Conservation (phyloP, 2,329 filamentous ascomycete genomes). For the Sclerotinia subarctica region DNA sequence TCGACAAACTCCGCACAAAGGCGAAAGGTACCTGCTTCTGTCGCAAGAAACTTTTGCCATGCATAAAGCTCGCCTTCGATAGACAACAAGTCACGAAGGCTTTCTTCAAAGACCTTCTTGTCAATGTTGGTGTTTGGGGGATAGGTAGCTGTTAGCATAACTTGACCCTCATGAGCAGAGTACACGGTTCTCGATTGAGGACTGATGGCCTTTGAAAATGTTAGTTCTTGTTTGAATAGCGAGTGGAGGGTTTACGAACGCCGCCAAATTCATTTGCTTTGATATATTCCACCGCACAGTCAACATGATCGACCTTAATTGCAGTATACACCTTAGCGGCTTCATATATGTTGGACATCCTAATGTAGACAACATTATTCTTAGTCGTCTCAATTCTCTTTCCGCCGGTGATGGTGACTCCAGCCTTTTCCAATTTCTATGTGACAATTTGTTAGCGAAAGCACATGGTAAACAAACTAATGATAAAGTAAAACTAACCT, state of each 20-base stretch:
- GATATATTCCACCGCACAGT: constrained; percentile 34
- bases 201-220: constrained; percentile 37
- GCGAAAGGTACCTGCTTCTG: constrained; percentile 45
- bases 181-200: constrained; percentile 22
- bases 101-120: constrained; percentile 40
- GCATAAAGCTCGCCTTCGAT: constrained; percentile 52
- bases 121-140: constrained; percentile 28
- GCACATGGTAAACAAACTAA: background rate
- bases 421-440: constrained; percentile 27
- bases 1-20: constrained; percentile 55
- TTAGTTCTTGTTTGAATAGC: background rate
- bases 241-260: constrained; percentile 22
- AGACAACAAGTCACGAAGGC: constrained; percentile 45
- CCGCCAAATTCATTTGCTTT: constrained; percentile 23
- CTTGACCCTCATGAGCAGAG: constrained; percentile 54
- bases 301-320: constrained; percentile 26
- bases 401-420: constrained; percentile 20
- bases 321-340: constrained; percentile 29
- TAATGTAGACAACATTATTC: constrained; percentile 27
- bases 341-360: constrained; percentile 31
- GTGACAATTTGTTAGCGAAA: constrained; percentile 11
- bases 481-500: constrained; percentile 24
- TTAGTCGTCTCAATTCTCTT: constrained; percentile 22
- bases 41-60: constrained; percentile 44
- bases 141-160: constrained; percentile 49